These are phyloP conservation scores for Chalciporus sp. DNA, from an alignment of 1,284 basidiomycete species.

Conservation along the genomic window DNA sequence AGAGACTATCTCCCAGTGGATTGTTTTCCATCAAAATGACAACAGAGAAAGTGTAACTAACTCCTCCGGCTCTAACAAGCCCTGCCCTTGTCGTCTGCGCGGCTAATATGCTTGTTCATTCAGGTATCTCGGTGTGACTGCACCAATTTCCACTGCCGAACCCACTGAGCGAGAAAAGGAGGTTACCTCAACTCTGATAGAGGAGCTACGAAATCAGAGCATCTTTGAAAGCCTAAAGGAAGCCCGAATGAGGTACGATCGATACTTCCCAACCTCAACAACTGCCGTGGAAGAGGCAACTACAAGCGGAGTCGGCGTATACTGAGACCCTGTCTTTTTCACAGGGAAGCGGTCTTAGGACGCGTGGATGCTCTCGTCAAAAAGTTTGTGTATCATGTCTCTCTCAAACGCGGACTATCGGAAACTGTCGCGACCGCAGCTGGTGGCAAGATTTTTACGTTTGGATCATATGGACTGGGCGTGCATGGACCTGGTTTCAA, in stretches of 20 bases:
- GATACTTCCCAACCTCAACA: slow-evolving; percentile 9
- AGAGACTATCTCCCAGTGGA: too few species aligned
- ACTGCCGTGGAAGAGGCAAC: slow-evolving; percentile 9
- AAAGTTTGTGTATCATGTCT: slow-evolving; percentile 90
- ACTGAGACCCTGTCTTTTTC: slow-evolving; percentile 29
- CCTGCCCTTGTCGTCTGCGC: not conserved
- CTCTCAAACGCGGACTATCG: slow-evolving; percentile 79
- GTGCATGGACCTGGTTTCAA: slow-evolving; percentile 96
- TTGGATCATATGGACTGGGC: slow-evolving; percentile 94
- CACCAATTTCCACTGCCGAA: slow-evolving; percentile 85
- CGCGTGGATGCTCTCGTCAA: slow-evolving; percentile 90
- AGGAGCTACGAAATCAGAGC: slow-evolving; percentile 85
- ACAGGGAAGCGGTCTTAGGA: slow-evolving; percentile 91
- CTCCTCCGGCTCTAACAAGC: slow-evolving; percentile 2
- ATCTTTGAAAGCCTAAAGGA: slow-evolving; percentile 93
- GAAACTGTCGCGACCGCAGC: slow-evolving; percentile 85
- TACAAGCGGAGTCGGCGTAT: slow-evolving; percentile 7
- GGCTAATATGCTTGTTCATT: slow-evolving; percentile 12
- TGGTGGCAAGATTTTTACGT: slow-evolving; percentile 99
- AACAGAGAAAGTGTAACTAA: slow-evolving; percentile 41
- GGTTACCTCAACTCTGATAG: slow-evolving; percentile 86
- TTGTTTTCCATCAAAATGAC: too few species aligned
- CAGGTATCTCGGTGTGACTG: slow-evolving; percentile 82
- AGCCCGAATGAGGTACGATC: slow-evolving; percentile 72
- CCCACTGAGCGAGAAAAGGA: slow-evolving; percentile 75